Percentiles rank a stretch among this genome's conserved stretches.
Evolutionary conservation across 345 rosid genomes (phyloP).

Genomic region (Theobroma cacao): DNA sequence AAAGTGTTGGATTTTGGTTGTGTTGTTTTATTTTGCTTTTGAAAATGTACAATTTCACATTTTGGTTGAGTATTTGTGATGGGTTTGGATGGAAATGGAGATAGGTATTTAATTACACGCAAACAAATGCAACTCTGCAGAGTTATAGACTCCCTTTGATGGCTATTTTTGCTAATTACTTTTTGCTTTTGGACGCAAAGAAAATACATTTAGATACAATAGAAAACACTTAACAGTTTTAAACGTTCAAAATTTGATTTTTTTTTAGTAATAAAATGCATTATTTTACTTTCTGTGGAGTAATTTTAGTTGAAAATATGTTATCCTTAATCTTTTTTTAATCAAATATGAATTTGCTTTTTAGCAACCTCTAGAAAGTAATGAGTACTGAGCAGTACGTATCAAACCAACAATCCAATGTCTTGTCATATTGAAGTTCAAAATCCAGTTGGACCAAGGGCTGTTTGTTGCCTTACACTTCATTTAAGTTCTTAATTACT

Average conservation of each 20-base stretch:
- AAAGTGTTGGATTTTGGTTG: not conserved
- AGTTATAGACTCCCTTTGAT: not conserved
- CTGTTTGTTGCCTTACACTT: not conserved
- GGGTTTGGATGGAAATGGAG: not conserved
- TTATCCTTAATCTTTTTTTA: not conserved
- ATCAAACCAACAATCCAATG: not conserved
- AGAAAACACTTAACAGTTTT: not conserved
- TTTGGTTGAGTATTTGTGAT: not conserved
- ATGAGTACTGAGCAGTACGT: not conserved
- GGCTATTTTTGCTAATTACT: not conserved
- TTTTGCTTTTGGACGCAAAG: not conserved
- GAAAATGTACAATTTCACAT: not conserved
- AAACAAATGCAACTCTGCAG: not conserved
- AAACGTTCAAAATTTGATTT: not conserved
- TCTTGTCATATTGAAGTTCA: not conserved
- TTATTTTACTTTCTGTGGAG: not conserved
- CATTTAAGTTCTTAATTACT: not conserved
- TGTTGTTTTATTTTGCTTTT: not conserved
- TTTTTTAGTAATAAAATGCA: not conserved
- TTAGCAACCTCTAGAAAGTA: not conserved
- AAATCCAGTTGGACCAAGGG: constrained; percentile 1
- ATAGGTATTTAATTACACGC: not conserved
- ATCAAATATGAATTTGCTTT: not conserved
- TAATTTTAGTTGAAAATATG: not conserved
- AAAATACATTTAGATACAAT: not conserved